Evolutionary conservation across 139 green algal species (phyloP).

Genomic region (Spirogloea muscicola): DNA sequence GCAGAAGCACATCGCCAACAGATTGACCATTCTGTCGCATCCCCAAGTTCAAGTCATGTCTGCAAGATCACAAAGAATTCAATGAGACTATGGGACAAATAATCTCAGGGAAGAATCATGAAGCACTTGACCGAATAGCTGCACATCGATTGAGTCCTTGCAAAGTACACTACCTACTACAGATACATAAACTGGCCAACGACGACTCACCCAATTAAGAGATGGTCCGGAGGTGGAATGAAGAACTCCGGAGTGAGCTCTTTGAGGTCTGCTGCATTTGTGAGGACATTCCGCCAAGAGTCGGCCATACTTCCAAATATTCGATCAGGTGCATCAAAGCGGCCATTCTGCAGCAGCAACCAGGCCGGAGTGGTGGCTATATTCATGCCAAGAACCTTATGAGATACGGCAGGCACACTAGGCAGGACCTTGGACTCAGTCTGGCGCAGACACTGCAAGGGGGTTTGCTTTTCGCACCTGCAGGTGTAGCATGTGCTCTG

Average conservation of each 20-base stretch:
- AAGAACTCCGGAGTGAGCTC: slow-evolving; percentile 76
- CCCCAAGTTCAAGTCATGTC: slow-evolving; percentile 6
- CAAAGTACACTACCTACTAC: not conserved
- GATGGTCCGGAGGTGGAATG: slow-evolving; percentile 9
- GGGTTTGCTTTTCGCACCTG: not conserved
- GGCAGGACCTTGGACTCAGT: not conserved
- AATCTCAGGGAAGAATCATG: not conserved
- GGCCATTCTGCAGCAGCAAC: slow-evolving; percentile 39
- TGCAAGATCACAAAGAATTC: slow-evolving; percentile 1
- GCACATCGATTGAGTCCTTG: not conserved
- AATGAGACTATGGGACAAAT: no score
- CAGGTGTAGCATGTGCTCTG: slow-evolving; percentile 82
- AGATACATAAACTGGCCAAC: not conserved
- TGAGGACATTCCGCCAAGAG: slow-evolving; percentile 38
- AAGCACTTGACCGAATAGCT: not conserved
- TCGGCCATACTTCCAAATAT: slow-evolving; percentile 48
- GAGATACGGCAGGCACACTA: no score
- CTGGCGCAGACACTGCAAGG: not conserved
- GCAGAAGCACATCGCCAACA: slow-evolving; percentile 71
- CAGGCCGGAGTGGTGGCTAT: no score
- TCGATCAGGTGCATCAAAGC: slow-evolving; percentile 54
- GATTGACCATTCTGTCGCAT: slow-evolving; percentile 19
- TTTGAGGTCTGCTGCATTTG: slow-evolving; percentile 80
- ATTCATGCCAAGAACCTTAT: no score
- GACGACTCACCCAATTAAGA: slow-evolving; percentile 11